phyloP scores from a whole-genome alignment of 768 basidiomycete genomes.

The Paxillus rubicundulus region DNA sequence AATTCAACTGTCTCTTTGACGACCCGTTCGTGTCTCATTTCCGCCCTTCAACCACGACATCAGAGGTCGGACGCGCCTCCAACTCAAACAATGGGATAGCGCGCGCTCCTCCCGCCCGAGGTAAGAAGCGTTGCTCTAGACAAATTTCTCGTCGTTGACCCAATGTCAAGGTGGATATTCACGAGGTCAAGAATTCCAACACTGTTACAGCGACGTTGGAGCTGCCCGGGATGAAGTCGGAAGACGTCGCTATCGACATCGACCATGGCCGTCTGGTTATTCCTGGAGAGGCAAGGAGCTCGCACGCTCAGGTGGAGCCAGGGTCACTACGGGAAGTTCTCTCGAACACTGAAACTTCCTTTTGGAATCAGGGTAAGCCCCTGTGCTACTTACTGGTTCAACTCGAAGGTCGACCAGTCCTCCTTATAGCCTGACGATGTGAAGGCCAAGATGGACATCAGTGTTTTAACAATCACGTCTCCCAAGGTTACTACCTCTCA shows the following conservation, averaged over 20 bases:
- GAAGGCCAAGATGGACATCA: constrained; percentile 47
- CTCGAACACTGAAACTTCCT: constrained; percentile 45
- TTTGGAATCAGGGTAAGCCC: constrained; percentile 43
- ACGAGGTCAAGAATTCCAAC: constrained; percentile 41
- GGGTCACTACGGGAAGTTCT: constrained; percentile 42
- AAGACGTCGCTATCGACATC: constrained; percentile 46
- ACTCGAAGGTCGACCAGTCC: not conserved
- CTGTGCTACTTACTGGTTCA: not conserved
- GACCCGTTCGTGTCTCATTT: constrained; percentile 31
- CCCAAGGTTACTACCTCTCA: constrained; percentile 28
- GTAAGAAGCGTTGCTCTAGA: constrained; percentile 3
- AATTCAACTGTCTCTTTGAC: constrained; percentile 45
- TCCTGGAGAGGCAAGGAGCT: constrained; percentile 40
- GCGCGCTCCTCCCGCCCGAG: constrained; percentile 18
- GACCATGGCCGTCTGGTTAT: constrained; percentile 46
- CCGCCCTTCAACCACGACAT: not conserved
- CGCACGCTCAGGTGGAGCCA: constrained; percentile 32
- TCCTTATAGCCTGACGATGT: constrained; percentile 40
- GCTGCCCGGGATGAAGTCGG: constrained; percentile 51
- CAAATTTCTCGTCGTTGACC: not conserved
- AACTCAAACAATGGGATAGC: not conserved
- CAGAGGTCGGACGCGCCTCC: not conserved
- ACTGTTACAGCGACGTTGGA: constrained; percentile 54
- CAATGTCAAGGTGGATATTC: constrained; percentile 41
- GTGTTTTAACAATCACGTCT: constrained; percentile 47